Percentiles rank a stretch among this genome's conserved stretches.
phyloP scores from a whole-genome alignment of 208 protist species.

The Leishmania tarentolae region DNA sequence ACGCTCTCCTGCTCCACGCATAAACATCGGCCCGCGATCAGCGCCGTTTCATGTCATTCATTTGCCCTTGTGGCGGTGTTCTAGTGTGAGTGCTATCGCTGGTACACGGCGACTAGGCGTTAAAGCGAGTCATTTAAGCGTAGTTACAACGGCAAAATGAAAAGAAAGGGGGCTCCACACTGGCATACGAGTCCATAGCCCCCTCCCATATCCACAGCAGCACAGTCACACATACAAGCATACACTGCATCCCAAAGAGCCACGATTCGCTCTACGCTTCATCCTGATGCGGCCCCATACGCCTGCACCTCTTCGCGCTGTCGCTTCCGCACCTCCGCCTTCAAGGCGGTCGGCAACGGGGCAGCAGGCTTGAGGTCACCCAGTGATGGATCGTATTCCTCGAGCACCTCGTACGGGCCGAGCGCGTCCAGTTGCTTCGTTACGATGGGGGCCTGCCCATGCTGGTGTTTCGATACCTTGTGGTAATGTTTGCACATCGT shows the following conservation, averaged over 20 bases:
- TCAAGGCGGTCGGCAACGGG: slow-evolving; percentile 55
- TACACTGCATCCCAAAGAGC: background rate
- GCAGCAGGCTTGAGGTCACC: slow-evolving; percentile 78
- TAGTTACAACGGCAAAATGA: slow-evolving; percentile 5
- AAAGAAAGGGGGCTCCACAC: slow-evolving; percentile 5
- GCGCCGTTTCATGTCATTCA: background rate
- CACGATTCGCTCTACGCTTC: background rate
- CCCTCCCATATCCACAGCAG: background rate
- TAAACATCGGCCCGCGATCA: background rate
- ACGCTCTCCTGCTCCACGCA: background rate
- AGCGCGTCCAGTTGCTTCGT: slow-evolving; percentile 88
- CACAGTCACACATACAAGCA: background rate
- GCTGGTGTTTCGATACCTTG: slow-evolving; percentile 79
- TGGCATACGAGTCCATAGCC: background rate
- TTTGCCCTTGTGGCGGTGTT: background rate
- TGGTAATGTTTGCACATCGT: slow-evolving; percentile 84
- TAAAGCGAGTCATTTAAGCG: slow-evolving; percentile 18
- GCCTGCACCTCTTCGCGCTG: slow-evolving; percentile 28
- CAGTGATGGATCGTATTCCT: slow-evolving; percentile 86
- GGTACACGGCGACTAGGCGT: background rate
- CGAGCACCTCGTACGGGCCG: slow-evolving; percentile 89
- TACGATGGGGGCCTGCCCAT: slow-evolving; percentile 85
- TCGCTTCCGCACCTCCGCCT: slow-evolving; percentile 32
- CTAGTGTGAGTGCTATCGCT: background rate
- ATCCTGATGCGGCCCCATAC: background rate